These are phyloP conservation scores for Sonneratia alba DNA, from an alignment of 345 rosid genomes.

Conservation along the genomic window DNA sequence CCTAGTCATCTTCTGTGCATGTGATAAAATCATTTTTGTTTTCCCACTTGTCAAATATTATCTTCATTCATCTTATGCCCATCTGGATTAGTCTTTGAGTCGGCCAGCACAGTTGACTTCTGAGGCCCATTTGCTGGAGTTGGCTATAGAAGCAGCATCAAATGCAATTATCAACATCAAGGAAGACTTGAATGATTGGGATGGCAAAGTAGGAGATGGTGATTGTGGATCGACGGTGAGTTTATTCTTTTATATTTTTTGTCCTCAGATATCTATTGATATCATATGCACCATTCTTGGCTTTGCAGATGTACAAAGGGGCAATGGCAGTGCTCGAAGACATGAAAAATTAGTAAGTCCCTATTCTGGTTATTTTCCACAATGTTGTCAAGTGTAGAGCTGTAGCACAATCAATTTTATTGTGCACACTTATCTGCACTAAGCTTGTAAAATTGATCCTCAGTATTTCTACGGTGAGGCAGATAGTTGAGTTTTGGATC, in stretches of 20 bases:
- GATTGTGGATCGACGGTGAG: constrained; percentile 98
- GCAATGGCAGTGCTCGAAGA: constrained; percentile 80
- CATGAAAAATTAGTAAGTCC: constrained; percentile 64
- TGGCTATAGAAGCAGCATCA: constrained; percentile 79
- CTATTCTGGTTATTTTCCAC: constrained; percentile 4
- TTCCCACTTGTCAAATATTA: neutral
- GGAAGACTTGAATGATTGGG: constrained; percentile 89
- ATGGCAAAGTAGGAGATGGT: constrained; percentile 91
- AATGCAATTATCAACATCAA: constrained; percentile 49
- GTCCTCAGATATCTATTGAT: neutral
- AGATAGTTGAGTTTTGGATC: too few species aligned
- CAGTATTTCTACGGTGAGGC: too few species aligned
- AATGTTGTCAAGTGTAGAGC: neutral
- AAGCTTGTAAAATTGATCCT: too few species aligned
- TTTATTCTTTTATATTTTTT: constrained; percentile 10
- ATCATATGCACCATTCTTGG: neutral
- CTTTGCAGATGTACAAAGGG: constrained; percentile 71
- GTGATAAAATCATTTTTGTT: neutral
- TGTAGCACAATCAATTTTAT: neutral
- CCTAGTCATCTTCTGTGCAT: neutral
- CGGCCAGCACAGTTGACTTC: constrained; percentile 53
- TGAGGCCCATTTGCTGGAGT: constrained; percentile 63
- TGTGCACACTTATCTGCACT: neutral
- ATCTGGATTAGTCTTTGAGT: constrained; percentile 40
- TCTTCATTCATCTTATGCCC: constrained; percentile 7